These are phyloP conservation scores for Apiospora pterosperma DNA, from an alignment of 2,329 filamentous ascomycete species.

Conservation along the genomic window DNA sequence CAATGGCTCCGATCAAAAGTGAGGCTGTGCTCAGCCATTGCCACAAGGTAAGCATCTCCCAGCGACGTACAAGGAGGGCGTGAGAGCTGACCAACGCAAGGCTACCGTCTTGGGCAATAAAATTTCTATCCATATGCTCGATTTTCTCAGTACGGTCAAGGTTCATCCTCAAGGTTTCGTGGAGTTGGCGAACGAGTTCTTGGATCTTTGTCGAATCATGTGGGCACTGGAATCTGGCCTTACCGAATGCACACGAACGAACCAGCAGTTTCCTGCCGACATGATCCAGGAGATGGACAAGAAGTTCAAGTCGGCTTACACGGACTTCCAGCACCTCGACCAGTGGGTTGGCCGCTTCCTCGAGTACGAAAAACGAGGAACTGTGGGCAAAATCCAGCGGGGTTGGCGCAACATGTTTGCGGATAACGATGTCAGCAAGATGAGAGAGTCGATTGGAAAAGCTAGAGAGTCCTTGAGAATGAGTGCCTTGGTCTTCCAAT, in stretches of 20 bases:
- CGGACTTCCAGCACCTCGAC: constrained; percentile 61
- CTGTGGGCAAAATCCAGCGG: constrained; percentile 57
- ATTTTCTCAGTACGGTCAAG: constrained; percentile 58
- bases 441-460: constrained; percentile 52
- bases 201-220: constrained; percentile 63
- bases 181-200: constrained; percentile 60
- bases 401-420: constrained; percentile 62
- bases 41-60: constrained; percentile 25
- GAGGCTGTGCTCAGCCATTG: constrained; percentile 23
- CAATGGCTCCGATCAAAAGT: constrained; percentile 20
- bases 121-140: constrained; percentile 62
- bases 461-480: constrained; percentile 61
- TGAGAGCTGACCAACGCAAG: constrained; percentile 29
- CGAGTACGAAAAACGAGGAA: constrained; percentile 58
- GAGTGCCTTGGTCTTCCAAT: constrained; percentile 63
- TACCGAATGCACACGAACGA: constrained; percentile 45
- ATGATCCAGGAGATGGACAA: constrained; percentile 61
- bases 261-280: constrained; percentile 54
- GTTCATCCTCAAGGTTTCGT: constrained; percentile 53
- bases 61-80: neutral
- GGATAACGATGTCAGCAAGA: constrained; percentile 58
- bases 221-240: constrained; percentile 68
- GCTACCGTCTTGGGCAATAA: constrained; percentile 59
- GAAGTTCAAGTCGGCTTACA: constrained; percentile 58
- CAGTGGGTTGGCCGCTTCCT: constrained; percentile 60